A percentile compares a stretch with the other conserved stretches of the same genome.
Evolutionary conservation across 176 grass and related monocot genomes (phyloP).

Genomic region (Eragrostis nindensis): DNA sequence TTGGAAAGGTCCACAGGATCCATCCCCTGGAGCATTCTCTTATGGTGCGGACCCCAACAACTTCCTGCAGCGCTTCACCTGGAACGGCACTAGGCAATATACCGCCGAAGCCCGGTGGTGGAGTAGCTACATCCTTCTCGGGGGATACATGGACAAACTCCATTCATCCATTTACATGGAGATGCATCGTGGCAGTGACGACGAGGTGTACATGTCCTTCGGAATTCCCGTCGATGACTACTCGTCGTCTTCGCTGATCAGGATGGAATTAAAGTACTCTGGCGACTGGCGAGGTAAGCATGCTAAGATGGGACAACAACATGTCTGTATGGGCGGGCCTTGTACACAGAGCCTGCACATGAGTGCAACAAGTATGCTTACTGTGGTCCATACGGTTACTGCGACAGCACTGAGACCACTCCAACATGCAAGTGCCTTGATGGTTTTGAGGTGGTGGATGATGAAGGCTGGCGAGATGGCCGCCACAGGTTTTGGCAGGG

Average conservation of each 20-base stretch:
- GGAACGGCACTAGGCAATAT: conserved; percentile 9
- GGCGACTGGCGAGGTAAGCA: conserved; percentile 45
- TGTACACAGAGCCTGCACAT: conserved; percentile 25
- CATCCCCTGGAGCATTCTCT: conserved; percentile 48
- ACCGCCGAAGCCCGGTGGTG: conserved; percentile 56
- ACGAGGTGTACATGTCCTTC: conserved; percentile 43
- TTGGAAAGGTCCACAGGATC: conserved; percentile 42
- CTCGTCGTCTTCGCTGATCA: not conserved
- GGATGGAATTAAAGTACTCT: conserved; percentile 39
- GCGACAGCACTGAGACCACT: conserved; percentile 25
- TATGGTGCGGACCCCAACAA: conserved; percentile 38
- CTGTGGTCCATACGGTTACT: conserved; percentile 53
- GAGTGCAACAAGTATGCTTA: conserved; percentile 39
- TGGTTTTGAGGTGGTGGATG: conserved; percentile 44
- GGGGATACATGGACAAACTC: not conserved
- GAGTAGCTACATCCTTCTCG: conserved; percentile 28
- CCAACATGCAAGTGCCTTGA: conserved; percentile 59
- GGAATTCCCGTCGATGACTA: conserved; percentile 26
- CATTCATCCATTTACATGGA: conserved; percentile 26
- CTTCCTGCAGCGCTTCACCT: conserved; percentile 41
- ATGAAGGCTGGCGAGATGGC: not conserved
- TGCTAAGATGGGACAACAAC: conserved; percentile 41
- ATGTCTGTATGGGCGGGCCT: conserved; percentile 9
- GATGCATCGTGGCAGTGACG: not conserved
- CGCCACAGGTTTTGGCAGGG: conserved; percentile 25